Evolutionary conservation across 2,329 filamentous ascomycete genomes (phyloP).

Genomic region (Coleophoma cylindrospora): DNA sequence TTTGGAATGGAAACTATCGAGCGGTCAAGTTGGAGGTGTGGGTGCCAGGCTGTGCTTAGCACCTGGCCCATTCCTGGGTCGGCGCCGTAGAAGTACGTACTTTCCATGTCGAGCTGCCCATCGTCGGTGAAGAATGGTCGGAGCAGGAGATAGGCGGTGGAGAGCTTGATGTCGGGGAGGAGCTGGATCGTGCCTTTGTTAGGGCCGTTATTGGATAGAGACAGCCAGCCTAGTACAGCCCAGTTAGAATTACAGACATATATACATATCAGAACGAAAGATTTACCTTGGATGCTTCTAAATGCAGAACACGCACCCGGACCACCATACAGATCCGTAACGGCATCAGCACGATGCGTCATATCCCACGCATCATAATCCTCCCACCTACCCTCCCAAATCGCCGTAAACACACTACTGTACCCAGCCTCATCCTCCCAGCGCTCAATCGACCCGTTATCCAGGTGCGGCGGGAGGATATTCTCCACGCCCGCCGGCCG

Average conservation of each 20-base stretch:
- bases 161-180: slow-evolving; percentile 67
- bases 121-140: slow-evolving; percentile 71
- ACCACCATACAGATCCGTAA: slow-evolving; percentile 71
- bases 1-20: slow-evolving; percentile 59
- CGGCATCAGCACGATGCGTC: slow-evolving; percentile 58
- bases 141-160: slow-evolving; percentile 73
- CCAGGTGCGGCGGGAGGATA: slow-evolving; percentile 64
- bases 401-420: slow-evolving; percentile 62
- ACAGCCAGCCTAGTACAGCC: slow-evolving; percentile 51
- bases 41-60: slow-evolving; percentile 51
- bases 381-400: slow-evolving; percentile 73
- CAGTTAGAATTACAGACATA: background rate
- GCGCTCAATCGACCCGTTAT: slow-evolving; percentile 67
- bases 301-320: slow-evolving; percentile 77
- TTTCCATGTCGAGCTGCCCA: slow-evolving; percentile 38
- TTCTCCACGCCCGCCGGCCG: slow-evolving; percentile 34
- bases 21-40: slow-evolving; percentile 49
- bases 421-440: slow-evolving; percentile 64
- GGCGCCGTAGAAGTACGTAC: slow-evolving; percentile 63
- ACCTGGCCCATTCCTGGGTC: slow-evolving; percentile 58
- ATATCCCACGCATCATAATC: slow-evolving; percentile 73
- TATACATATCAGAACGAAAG: background rate
- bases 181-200: slow-evolving; percentile 74
- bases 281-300: slow-evolving; percentile 32
- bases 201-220: slow-evolving; percentile 66